Evolutionary conservation across 805 yeast species (phyloP).

Genomic region (Candida sithepensis): DNA sequence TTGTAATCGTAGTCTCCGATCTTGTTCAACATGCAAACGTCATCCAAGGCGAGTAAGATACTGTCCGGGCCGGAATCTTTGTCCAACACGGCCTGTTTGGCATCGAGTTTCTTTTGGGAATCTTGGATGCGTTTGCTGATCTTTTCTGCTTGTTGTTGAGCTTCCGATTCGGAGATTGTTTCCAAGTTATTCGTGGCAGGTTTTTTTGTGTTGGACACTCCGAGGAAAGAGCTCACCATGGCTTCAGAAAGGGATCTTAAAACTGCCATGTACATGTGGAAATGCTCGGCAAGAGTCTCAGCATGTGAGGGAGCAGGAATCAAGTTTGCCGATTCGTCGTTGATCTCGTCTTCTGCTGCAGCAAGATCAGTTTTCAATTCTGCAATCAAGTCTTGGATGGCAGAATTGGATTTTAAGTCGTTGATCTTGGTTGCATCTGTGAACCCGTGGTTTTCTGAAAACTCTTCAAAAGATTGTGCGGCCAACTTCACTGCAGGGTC

Average conservation of each 20-base stretch:
- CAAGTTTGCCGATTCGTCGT: slow-evolving; percentile 1
- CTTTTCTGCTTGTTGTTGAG: slow-evolving; percentile 21
- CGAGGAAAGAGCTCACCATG: slow-evolving; percentile 21
- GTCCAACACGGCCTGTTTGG: slow-evolving; percentile 7
- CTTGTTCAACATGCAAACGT: slow-evolving; percentile 42
- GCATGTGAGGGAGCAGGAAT: too few species aligned
- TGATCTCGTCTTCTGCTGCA: slow-evolving; percentile 2
- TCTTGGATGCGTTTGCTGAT: slow-evolving; percentile 14
- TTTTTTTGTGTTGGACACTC: slow-evolving; percentile 13
- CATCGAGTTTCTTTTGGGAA: background rate
- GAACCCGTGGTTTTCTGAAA: slow-evolving; percentile 30
- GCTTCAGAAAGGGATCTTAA: slow-evolving; percentile 5
- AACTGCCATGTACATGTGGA: background rate
- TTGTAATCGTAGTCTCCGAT: slow-evolving; percentile 71
- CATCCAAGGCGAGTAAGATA: slow-evolving; percentile 52
- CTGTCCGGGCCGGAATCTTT: slow-evolving; percentile 57
- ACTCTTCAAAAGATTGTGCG: slow-evolving; percentile 50
- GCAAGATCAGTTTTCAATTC: slow-evolving; percentile 6
- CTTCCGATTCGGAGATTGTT: slow-evolving; percentile 8
- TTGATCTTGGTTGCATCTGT: too few species aligned
- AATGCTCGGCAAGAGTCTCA: background rate
- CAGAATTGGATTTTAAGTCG: too few species aligned
- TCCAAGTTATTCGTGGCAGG: background rate
- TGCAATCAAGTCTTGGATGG: slow-evolving; percentile 4
- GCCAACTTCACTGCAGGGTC: slow-evolving; percentile 82